Evolutionary conservation across 768 basidiomycete species (phyloP).

Genomic region (Tephrocybe sp.): DNA sequence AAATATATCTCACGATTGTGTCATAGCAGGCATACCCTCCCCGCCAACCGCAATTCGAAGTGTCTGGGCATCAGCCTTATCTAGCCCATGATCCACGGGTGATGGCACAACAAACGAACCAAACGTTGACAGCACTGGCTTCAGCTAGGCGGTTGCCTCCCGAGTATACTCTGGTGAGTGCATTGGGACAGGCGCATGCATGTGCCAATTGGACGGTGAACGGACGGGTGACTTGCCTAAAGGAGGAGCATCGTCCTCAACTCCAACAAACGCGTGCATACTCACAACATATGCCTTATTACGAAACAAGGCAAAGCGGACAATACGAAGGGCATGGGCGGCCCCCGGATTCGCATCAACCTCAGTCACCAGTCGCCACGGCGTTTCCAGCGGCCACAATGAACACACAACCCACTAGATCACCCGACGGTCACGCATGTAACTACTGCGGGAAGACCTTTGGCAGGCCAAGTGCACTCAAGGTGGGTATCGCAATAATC

Average conservation of each 20-base stretch:
- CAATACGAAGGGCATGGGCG: constrained; percentile 6
- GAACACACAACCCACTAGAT: constrained; percentile 6
- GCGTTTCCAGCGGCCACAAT: constrained; percentile 2
- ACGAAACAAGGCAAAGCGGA: constrained; percentile 1
- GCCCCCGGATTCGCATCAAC: not conserved
- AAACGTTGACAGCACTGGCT: constrained; percentile 20
- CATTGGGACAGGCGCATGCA: not conserved
- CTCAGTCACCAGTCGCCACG: constrained; percentile 6
- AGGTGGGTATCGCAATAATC: constrained; percentile 14
- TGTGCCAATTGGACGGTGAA: not conserved
- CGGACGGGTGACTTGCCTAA: not conserved
- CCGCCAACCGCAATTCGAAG: not conserved
- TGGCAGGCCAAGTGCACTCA: constrained; percentile 23
- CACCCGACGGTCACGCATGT: constrained; percentile 20
- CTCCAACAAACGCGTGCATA: constrained; percentile 2
- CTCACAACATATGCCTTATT: not conserved
- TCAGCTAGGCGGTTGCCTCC: constrained; percentile 17
- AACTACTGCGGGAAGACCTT: constrained; percentile 21
- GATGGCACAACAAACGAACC: constrained; percentile 21
- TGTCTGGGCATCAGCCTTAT: constrained; percentile 6
- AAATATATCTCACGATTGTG: constrained; percentile 1
- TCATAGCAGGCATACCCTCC: constrained; percentile 5
- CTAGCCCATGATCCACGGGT: constrained; percentile 15
- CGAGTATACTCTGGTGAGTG: constrained; percentile 16
- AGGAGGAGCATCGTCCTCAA: constrained; percentile 8